Evolutionary conservation across 805 yeast species (phyloP).

Genomic region (Candida sphagnicola): DNA sequence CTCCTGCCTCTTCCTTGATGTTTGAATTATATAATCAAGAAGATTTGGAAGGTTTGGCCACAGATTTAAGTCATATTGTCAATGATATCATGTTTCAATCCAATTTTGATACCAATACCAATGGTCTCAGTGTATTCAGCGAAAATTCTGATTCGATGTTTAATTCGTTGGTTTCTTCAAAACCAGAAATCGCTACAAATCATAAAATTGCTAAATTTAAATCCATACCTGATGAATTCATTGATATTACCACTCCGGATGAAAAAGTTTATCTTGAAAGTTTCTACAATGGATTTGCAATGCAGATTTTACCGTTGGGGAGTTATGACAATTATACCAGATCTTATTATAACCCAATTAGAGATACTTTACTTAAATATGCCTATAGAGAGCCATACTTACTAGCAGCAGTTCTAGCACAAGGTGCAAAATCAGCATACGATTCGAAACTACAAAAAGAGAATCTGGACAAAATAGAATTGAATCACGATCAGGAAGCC

Average conservation of each 20-base stretch:
- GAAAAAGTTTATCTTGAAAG: slow-evolving; percentile 31
- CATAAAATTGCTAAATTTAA: slow-evolving; percentile 13
- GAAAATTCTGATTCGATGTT: slow-evolving; percentile 4
- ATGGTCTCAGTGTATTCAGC: not conserved
- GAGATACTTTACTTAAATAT: slow-evolving; percentile 59
- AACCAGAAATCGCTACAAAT: slow-evolving; percentile 1
- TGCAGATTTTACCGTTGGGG: slow-evolving; percentile 33
- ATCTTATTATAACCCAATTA: slow-evolving; percentile 43
- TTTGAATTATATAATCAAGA: slow-evolving; percentile 11
- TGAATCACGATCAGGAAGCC: slow-evolving; percentile 40
- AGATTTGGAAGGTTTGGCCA: slow-evolving; percentile 34
- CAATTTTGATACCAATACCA: slow-evolving; percentile 14
- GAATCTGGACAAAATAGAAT: slow-evolving; percentile 14
- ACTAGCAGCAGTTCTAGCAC: slow-evolving; percentile 67
- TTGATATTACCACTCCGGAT: slow-evolving; percentile 21
- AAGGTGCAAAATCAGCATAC: slow-evolving; percentile 60
- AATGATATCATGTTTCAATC: slow-evolving; percentile 35
- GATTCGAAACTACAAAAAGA: slow-evolving; percentile 19
- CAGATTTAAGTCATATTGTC: slow-evolving; percentile 38
- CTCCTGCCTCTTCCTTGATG: slow-evolving; percentile 6
- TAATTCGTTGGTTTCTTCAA: not conserved
- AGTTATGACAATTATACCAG: slow-evolving; percentile 25
- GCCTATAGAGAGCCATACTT: slow-evolving; percentile 62
- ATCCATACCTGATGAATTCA: slow-evolving; percentile 26
- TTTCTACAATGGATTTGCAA: slow-evolving; percentile 33